A percentile compares a stretch with the other conserved stretches of the same genome.
These are phyloP conservation scores for Hanseniaspora vineae DNA, from an alignment of 805 yeast genomes.

Conservation along the genomic window DNA sequence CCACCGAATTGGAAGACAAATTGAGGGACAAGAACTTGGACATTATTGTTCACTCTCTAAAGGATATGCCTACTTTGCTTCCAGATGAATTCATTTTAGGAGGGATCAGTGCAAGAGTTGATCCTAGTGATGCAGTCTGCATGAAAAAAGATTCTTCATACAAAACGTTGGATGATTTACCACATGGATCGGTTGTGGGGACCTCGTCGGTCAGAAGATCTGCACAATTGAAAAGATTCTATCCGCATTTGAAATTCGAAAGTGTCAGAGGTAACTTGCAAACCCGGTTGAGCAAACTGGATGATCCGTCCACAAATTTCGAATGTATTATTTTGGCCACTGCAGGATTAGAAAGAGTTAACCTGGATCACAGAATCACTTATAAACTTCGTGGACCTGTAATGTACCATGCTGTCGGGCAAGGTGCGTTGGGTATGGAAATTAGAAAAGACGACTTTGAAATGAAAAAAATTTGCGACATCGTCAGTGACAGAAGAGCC, in stretches of 20 bases:
- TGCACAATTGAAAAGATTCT: constrained; percentile 71
- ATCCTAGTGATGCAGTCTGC: constrained; percentile 85
- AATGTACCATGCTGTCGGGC: constrained; percentile 97
- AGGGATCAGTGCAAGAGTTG: constrained; percentile 74
- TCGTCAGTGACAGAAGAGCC: constrained; percentile 53
- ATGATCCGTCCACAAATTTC: constrained; percentile 49
- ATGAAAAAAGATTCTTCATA: constrained; percentile 58
- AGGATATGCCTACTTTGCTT: constrained; percentile 82
- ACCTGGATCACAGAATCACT: constrained; percentile 65
- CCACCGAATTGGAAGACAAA: constrained; percentile 80
- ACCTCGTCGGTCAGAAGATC: constrained; percentile 90
- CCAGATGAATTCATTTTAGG: constrained; percentile 89
- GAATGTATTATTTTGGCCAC: constrained; percentile 78
- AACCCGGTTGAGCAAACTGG: constrained; percentile 73
- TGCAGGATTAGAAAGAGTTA: constrained; percentile 76
- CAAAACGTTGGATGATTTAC: constrained; percentile 57
- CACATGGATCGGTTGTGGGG: constrained; percentile 78
- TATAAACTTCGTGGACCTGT: constrained; percentile 55
- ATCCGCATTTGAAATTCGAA: constrained; percentile 67
- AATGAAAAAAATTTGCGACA: constrained; percentile 44
- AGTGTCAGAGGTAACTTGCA: constrained; percentile 76
- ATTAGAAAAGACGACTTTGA: constrained; percentile 56
- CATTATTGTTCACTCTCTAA: constrained; percentile 83
- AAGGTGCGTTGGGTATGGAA: constrained; percentile 93
- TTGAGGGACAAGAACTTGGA: constrained; percentile 63